phyloP scores from a whole-genome alignment of 495 filamentous ascomycete species.

The Talaromyces liani region DNA sequence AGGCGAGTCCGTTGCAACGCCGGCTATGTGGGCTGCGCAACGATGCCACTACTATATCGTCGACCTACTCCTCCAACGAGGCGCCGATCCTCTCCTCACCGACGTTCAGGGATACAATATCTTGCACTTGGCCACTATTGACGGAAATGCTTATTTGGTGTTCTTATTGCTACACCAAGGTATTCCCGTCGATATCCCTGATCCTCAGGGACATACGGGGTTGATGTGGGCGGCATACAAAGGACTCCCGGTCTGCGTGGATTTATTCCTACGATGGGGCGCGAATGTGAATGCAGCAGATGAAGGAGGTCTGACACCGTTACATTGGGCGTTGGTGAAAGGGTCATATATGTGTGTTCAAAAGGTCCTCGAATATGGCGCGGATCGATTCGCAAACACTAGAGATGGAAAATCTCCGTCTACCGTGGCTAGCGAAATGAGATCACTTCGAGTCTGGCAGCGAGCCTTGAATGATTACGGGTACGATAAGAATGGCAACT shows the following conservation, averaged over 20 bases:
- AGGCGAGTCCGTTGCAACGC: constrained; percentile 86
- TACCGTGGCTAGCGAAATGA: constrained; percentile 81
- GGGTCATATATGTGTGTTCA: constrained; percentile 78
- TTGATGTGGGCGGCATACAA: constrained; percentile 99
- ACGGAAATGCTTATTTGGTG: constrained; percentile 92
- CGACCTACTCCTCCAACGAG: constrained; percentile 72
- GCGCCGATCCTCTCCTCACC: constrained; percentile 80
- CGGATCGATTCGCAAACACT: constrained; percentile 83
- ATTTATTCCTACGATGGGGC: constrained; percentile 90
- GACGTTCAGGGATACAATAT: constrained; percentile 96
- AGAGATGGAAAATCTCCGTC: constrained; percentile 82
- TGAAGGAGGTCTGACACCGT: constrained; percentile 82
- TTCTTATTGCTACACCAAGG: constrained; percentile 83
- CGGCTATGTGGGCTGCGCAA: constrained; percentile 95
- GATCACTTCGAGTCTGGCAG: constrained; percentile 72
- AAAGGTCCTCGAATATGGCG: constrained; percentile 89
- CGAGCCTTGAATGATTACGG: constrained; percentile 78
- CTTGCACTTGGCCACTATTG: constrained; percentile 91
- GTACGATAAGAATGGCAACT: constrained; percentile 70
- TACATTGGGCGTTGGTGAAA: constrained; percentile 96
- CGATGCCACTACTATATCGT: constrained; percentile 84
- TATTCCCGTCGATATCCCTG: constrained; percentile 83
- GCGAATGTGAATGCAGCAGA: constrained; percentile 86
- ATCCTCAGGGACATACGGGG: constrained; percentile 82
- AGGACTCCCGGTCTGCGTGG: constrained; percentile 83